Evolutionary conservation across 805 yeast genomes (phyloP), one percentile per base, ranked within the genome.

Genomic region (Saturnispora besseyi): DNA sequence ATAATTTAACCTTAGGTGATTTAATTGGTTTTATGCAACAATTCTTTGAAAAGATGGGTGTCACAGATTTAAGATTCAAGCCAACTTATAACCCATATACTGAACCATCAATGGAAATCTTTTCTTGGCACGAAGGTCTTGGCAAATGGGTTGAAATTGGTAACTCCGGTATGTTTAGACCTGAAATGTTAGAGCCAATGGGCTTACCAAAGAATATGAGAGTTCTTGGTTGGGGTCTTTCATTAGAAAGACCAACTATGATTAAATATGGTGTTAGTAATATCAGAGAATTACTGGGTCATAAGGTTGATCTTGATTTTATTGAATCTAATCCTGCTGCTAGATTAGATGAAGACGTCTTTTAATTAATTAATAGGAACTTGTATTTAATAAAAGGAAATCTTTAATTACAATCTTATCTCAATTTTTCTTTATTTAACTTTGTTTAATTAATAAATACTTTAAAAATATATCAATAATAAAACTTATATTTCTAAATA

Each of bases 61-160:
- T 95, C 52, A 81, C 82, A 58, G 84, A 89, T 59, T 78, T 93
- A 62, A 84, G 98, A 71, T 93, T 93, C 81, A 93, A 93, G 74
- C 96, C 99, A 57, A 95, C 99, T 37, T 93, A 93, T 73, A 93
- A 93, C 71, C 99, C 99, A 52, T 93, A 93, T 78, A 93, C 99
- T 51, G 99, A 93, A 72, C 99, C 99, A 51, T 87, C 96, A 7
- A 79, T 93, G 79, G 99, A 93, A 74, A 93, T 93, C 58, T 93
- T 84, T 69, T 93, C 97, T 45, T 93, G 87, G 85, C 99, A 93
- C 71, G 82, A 81, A 60, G 96, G 96, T 46, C 77, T 93, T 61
- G 82, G 77, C 59, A 93, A 88, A 68, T 95, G 99, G 99, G 99
- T 93, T 55, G 99, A 93, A 75, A 91, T 93, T 62, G 99, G 99